Evolutionary conservation across 768 basidiomycete species (phyloP), one percentile per base, ranked within the genome.

Genomic region (Tricholoma furcatifolium): DNA sequence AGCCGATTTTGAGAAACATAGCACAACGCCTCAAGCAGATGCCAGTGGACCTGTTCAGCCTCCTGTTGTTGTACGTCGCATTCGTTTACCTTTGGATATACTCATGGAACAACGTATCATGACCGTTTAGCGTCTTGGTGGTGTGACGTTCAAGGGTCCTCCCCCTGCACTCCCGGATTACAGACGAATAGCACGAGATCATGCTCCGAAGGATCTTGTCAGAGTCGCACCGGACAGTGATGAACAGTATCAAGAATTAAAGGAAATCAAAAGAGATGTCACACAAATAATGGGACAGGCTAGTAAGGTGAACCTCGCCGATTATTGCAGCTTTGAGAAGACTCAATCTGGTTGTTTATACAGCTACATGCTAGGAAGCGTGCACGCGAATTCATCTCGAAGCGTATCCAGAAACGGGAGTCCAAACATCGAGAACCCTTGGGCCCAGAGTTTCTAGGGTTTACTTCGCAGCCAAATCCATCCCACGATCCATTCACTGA

Each of bases 401-500:
- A 15, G 8, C 50, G 18, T 8, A 17, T 39, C 11, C 14, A 5
- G 20, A 0, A 6, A 0, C 21, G 14, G 24, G 34, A 48, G 20
- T 39, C 42, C 3, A 31, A 42, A 32, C 39, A 18, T 12, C 15
- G 39, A 18, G 38, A 45, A 47, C 24, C 51, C 14, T 9, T 48
- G 20, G 55, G 30, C 6, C 44, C 42, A 12, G 42, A 52, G 23
- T 56, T 56, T 18, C 18, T 56, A 14, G 55, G 50, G 10, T 49
- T 56, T n/a, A 47, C 36, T 21, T 35, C 47, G 8, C 55, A 15
- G 15, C 50, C 47, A 11, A 40, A 51, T 24, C 42, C 55, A 1
- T 47, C 50, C 8, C 52, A 39, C 23, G 47, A 56, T 23, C 55
- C 55, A 8, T 56, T 53, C 36, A 39, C 27, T 9, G 47, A 49